These are phyloP conservation scores for Pseudoscleropodium purum DNA, from an alignment of 225 moss, liverwort and hornwort species.

Conservation along the genomic window DNA sequence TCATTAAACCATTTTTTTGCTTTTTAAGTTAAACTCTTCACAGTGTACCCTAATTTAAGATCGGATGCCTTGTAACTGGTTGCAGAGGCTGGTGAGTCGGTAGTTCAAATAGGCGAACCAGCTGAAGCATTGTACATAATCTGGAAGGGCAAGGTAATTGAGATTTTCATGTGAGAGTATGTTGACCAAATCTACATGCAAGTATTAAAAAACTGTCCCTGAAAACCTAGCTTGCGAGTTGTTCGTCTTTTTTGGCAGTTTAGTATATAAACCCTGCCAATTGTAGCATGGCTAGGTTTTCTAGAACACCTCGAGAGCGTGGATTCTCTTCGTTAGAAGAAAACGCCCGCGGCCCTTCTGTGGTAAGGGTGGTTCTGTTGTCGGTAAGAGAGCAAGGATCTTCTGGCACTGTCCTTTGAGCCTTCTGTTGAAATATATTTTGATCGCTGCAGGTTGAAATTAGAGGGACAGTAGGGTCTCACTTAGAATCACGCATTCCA, in stretches of 20 bases:
- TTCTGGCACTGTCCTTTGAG: background rate
- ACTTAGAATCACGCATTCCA: background rate
- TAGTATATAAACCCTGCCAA: background rate
- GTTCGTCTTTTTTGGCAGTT: background rate
- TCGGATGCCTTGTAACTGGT: background rate
- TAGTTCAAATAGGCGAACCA: slow-evolving; percentile 34
- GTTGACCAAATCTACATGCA: background rate
- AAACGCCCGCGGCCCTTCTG: background rate
- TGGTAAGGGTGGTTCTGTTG: background rate
- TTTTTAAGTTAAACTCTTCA: background rate
- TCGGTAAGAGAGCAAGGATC: background rate
- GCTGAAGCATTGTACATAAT: slow-evolving; percentile 67
- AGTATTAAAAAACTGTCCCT: background rate
- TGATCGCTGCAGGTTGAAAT: slow-evolving; percentile 15
- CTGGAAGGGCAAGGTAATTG: slow-evolving; percentile 60
- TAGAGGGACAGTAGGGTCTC: background rate
- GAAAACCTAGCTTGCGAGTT: background rate
- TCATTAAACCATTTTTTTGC: background rate
- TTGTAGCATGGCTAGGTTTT: background rate
- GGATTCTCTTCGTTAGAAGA: background rate
- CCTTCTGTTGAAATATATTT: background rate
- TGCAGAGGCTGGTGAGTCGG: slow-evolving; percentile 43
- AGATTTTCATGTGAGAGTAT: background rate
- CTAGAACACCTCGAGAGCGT: background rate
- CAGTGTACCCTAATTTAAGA: background rate